Base-by-base conservation (phyloP, 2,329 filamentous ascomycete species). In the Talaromyces atroroseus region DNA sequence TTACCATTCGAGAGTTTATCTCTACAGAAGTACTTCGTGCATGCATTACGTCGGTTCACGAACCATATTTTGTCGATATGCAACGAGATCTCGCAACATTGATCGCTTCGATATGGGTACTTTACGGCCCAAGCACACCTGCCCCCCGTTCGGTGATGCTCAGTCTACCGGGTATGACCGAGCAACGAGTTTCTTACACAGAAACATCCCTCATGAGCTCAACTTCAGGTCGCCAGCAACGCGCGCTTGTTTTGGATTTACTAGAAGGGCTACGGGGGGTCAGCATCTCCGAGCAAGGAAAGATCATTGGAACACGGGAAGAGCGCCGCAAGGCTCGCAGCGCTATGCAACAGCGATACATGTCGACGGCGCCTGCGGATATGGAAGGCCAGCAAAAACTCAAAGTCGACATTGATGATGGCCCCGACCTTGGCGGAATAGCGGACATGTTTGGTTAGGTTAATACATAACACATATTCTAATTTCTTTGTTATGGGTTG, bases 31-130 rank as follows among this genome's bases (percentile, higher is more conserved):
- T 97, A 2, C 82, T 99, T 50, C 90, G 92, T 75, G 90, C 91
- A 0, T 92, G 89, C 66, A 89, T 96, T 68, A 89, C 87, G 1
- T 95, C 89, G 1, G 84, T 99, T 51, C 89, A 97, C 73, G 94
- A 99, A 63, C 87, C 90, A 0, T 96, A 97, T 72, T 99, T 97
- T 72, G 92, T 96, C 34, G 94, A 99, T 63, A 83, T 95, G 60
- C 94, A 99, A 66, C 92, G 92, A 68, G 92, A 99, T 52, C 80
- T 99, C 21, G 92, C 91, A 0, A 83, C 86, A 21, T 79, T 97
- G 38, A 96, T 99, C 60, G 92, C 92, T 0, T 83, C 86, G 3
- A 94, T 97, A 59, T 80, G 96, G 64, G 81, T 87, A 8, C 82
- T 88, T 59, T 96, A 96, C 68, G 83, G 84, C 12, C 77, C 82